Evolutionary conservation across 164 flowering plant species (phyloP).

Genomic region (Liriodendron chinense): DNA sequence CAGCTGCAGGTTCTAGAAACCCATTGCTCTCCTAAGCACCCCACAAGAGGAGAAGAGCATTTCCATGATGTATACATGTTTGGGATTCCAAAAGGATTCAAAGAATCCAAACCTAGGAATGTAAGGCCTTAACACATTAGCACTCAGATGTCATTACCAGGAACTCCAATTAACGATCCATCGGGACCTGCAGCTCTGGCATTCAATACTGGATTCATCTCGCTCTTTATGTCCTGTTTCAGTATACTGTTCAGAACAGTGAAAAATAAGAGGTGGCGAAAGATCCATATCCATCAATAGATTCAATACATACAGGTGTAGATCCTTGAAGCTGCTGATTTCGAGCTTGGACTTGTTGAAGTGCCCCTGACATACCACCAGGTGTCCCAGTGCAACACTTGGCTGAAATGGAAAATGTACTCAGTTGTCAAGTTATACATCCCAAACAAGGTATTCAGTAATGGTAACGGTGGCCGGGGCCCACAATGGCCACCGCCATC

Average conservation of each 20-base stretch:
- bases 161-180: conserved; percentile 72
- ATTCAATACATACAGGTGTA: conserved; percentile 41
- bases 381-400: conserved; percentile 86
- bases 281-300: not conserved
- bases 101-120: not conserved
- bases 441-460: too few relatives aligned
- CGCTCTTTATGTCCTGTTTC: conserved; percentile 65
- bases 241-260: conserved; percentile 9
- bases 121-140: not conserved
- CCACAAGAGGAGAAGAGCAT: conserved; percentile 2
- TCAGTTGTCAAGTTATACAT: too few relatives aligned
- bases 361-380: conserved; percentile 66
- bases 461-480: too few relatives aligned
- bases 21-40: not conserved
- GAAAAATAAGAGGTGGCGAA: not conserved
- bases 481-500: too few relatives aligned
- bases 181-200: conserved; percentile 68
- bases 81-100: not conserved
- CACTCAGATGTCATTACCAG: conserved; percentile 41
- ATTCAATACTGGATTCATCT: conserved; percentile 61
- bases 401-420: conserved; percentile 47
- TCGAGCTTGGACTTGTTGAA: conserved; percentile 85
- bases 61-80: not conserved
- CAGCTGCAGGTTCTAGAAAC: not conserved
- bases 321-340: conserved; percentile 79